A percentile compares a stretch with the other conserved stretches of the same genome.
Evolutionary conservation across 805 yeast genomes (phyloP).

Genomic region (Yamadazyma scolyti): DNA sequence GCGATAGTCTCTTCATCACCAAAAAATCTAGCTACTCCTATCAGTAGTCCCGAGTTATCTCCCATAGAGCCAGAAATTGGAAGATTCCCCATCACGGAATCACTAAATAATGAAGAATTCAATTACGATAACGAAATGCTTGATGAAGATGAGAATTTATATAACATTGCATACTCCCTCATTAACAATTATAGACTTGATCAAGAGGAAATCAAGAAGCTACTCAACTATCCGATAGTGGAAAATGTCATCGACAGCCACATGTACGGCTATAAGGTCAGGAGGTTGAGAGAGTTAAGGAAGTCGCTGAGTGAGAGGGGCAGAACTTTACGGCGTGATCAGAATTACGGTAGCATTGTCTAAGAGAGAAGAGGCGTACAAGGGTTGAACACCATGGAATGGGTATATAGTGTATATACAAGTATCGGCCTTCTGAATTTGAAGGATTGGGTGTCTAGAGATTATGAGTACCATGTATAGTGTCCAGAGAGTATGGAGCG

Average conservation of each 20-base stretch:
- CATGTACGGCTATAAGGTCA: slow-evolving; percentile 38
- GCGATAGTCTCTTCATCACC: slow-evolving; percentile 30
- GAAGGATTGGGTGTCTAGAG: too few relatives aligned
- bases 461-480: too few relatives aligned
- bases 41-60: slow-evolving; percentile 11
- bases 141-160: slow-evolving; percentile 36
- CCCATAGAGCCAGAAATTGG: slow-evolving; percentile 5
- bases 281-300: slow-evolving; percentile 24
- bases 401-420: not conserved
- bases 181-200: slow-evolving; percentile 32
- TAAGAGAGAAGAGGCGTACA: slow-evolving; percentile 8
- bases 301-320: slow-evolving; percentile 9
- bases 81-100: slow-evolving; percentile 17
- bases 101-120: slow-evolving; percentile 18
- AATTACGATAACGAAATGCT: slow-evolving; percentile 30
- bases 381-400: too few relatives aligned
- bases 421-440: not conserved
- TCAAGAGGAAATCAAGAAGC: slow-evolving; percentile 28
- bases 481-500: too few relatives aligned
- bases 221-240: slow-evolving; percentile 42
- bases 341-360: slow-evolving; percentile 25
- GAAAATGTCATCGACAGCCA: slow-evolving; percentile 39
- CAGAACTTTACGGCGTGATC: slow-evolving; percentile 6
- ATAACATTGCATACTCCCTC: slow-evolving; percentile 26
- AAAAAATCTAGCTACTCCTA: slow-evolving; percentile 12